Percentiles rank a stretch among this genome's conserved stretches.
Conservation (phyloP, 1,139 yeast species). For the Tardiomyces digboiensis region DNA sequence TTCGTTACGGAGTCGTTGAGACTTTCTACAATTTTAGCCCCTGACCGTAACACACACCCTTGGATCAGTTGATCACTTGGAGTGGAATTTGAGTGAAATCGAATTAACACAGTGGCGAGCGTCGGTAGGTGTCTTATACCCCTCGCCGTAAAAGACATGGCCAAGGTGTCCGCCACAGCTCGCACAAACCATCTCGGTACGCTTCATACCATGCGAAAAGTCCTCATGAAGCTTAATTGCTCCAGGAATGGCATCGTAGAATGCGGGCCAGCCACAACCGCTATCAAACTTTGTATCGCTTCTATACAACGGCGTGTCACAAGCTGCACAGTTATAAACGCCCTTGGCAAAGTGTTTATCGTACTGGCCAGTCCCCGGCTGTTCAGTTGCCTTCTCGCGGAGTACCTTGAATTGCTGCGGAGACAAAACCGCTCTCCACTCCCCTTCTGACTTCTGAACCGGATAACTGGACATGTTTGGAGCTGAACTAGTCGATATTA, state of each 20-base stretch:
- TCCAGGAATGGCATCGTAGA: slow-evolving; percentile 82
- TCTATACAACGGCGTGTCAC: slow-evolving; percentile 68
- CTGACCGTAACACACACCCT: too few species aligned
- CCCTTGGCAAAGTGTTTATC: slow-evolving; percentile 46
- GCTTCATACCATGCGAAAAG: slow-evolving; percentile 55
- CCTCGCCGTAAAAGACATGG: slow-evolving; percentile 93
- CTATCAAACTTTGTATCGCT: slow-evolving; percentile 78
- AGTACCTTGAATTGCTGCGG: slow-evolving; percentile 76
- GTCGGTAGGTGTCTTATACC: slow-evolving; percentile 81
- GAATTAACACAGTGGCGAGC: slow-evolving; percentile 95
- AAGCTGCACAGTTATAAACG: slow-evolving; percentile 75
- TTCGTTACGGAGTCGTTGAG: too few species aligned
- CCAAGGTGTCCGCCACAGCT: slow-evolving; percentile 95
- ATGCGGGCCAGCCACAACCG: slow-evolving; percentile 98
- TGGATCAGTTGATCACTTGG: too few species aligned
- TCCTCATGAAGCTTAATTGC: slow-evolving; percentile 58
- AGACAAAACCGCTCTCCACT: slow-evolving; percentile 73
- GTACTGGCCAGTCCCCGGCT: slow-evolving; percentile 72
- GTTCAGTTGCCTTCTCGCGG: slow-evolving; percentile 76
- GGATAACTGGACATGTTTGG: not conserved
- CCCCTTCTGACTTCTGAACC: slow-evolving; percentile 40
- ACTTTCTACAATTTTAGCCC: too few species aligned
- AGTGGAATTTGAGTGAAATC: slow-evolving; percentile 64
- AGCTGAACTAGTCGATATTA: too few species aligned
- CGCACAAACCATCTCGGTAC: slow-evolving; percentile 84